Evolutionary conservation across 192 early-diverging fungal species (phyloP).

Genomic region (Backusella tuberculispora): DNA sequence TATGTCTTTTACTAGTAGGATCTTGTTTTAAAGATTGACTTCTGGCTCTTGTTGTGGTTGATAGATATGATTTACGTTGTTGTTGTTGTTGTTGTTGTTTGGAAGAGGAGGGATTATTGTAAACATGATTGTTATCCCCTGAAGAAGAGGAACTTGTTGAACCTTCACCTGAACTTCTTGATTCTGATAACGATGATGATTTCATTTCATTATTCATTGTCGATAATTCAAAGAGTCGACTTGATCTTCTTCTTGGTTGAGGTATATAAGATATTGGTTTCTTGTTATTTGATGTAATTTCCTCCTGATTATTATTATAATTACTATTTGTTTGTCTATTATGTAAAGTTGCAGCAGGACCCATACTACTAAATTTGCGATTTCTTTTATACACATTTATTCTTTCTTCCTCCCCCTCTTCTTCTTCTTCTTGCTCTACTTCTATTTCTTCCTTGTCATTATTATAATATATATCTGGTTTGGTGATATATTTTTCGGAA

Average conservation of each 20-base stretch:
- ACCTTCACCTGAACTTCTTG: not conserved
- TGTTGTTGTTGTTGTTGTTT: not conserved
- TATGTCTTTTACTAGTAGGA: not conserved
- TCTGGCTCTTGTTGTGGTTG: too few relatives aligned
- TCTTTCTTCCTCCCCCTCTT: too few relatives aligned
- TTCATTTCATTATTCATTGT: not conserved
- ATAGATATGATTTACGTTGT: not conserved
- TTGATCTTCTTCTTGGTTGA: not conserved
- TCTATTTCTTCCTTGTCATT: not conserved
- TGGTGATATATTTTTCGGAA: not conserved
- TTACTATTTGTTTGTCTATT: not conserved
- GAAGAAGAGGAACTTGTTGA: not conserved
- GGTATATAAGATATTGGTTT: not conserved
- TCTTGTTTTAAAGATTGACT: not conserved
- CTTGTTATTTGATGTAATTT: not conserved
- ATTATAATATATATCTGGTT: not conserved
- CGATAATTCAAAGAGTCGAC: not conserved
- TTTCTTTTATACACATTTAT: not conserved
- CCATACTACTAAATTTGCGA: not conserved
- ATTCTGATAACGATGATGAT: too few relatives aligned
- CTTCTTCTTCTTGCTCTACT: too few relatives aligned
- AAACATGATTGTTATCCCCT: not conserved
- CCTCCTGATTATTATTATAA: too few relatives aligned
- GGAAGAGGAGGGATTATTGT: not conserved
- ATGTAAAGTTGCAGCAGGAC: not conserved